Base-by-base conservation (phyloP, 1,284 basidiomycete species). In the Moniliophthora roreri region DNA sequence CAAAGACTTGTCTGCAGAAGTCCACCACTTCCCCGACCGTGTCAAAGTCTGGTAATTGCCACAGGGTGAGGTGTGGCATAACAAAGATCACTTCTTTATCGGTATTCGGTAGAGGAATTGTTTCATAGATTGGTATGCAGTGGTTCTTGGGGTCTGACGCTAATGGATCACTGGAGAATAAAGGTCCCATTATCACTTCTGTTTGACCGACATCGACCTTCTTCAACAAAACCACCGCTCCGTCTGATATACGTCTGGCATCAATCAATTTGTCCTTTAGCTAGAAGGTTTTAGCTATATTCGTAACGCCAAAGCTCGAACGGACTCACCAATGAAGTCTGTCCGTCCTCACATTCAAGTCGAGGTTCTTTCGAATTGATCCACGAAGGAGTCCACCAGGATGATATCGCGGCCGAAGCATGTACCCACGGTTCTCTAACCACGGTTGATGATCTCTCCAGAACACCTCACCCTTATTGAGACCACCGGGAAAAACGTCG, bases 1-100 rank as follows among this genome's bases (percentile, higher is more conserved):
- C n/a, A n/a, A n/a, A n/a, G n/a, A n/a, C n/a, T n/a, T n/a, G n/a
- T n/a, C n/a, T n/a, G n/a, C n/a, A n/a, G n/a, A n/a, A n/a, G 0
- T 69, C 66, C 5, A 74, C 51, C 0, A 51, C 64, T 55, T n/a
- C 74, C 72, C 69, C 70, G 4, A 72, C 28, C 8, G 70, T 67
- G 32, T 64, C 63, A 24, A 74, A 70, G 2, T 13, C 28, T n/a
- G 66, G 67, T 2, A 58, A 8, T 7, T 50, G 9, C 39, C 62
- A 71, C 1, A n/a, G 26, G 2, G 63, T 58, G 13, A 73, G 55
- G 1, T 68, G 52, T 2, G 39, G 39, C 39, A 40, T 40, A 9
- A 40, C 39, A 2, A 40, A 16, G 4, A 40, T 16, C 3, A 36
- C 6, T 0, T 15, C 21, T 0, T 47, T 15, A n/a, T 34, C 24